Percentiles rank a stretch among this genome's conserved stretches.
These are phyloP conservation scores for Citrus trifoliata DNA, from an alignment of 345 rosid genomes.

Conservation along the genomic window DNA sequence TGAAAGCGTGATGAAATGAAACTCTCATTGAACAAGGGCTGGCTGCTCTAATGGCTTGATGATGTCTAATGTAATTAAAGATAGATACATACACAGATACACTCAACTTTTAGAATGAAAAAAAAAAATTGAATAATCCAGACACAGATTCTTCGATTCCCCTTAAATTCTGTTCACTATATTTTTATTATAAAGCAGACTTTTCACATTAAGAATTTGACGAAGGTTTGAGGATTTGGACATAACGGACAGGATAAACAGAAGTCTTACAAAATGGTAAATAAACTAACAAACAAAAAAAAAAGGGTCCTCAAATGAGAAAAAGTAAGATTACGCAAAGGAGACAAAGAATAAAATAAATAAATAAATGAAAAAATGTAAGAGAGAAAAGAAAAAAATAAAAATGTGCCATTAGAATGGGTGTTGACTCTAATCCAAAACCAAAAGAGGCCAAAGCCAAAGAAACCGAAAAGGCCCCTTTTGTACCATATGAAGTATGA, in stretches of 20 bases:
- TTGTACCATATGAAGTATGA: conserved; percentile 2
- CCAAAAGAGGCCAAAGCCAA: too few species aligned
- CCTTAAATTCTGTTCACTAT: neutral
- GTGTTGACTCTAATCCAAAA: neutral
- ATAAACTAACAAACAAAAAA: neutral
- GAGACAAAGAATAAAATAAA: neutral
- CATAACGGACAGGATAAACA: neutral
- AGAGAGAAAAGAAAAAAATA: neutral
- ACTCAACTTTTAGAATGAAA: neutral
- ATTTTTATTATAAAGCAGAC: neutral
- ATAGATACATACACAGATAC: neutral
- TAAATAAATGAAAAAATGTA: too few species aligned
- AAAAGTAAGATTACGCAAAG: neutral
- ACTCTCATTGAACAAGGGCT: too few species aligned
- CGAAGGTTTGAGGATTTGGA: neutral
- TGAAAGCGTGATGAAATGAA: neutral
- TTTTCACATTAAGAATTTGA: neutral
- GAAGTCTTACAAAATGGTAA: too few species aligned
- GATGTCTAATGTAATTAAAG: neutral
- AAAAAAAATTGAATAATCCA: neutral
- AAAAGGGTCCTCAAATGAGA: neutral
- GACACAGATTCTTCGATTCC: neutral
- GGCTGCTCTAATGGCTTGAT: too few species aligned
- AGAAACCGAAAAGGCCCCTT: conserved; percentile 9
- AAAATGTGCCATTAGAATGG: neutral